phyloP scores from a whole-genome alignment of 1,284 basidiomycete genomes.

The Rhizoctonia solani region DNA sequence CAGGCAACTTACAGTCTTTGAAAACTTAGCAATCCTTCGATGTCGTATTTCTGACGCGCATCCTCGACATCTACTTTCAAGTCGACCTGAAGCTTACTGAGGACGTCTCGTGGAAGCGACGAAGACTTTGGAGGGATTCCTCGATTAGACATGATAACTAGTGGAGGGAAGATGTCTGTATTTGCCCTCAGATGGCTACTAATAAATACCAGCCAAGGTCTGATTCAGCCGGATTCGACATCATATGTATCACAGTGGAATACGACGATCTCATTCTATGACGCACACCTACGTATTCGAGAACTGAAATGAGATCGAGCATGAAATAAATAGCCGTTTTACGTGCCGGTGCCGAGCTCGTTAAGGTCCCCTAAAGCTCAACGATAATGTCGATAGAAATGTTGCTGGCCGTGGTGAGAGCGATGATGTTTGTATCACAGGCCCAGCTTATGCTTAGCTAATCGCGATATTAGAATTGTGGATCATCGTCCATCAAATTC shows the following conservation, averaged over 20 bases:
- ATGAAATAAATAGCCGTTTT: not conserved
- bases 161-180: no score
- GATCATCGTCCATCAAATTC: constrained; percentile 78
- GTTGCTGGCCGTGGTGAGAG: constrained; percentile 25
- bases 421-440: not conserved
- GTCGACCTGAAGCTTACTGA: constrained; percentile 47
- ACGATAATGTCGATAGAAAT: constrained; percentile 5
- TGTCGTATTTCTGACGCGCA: constrained; percentile 42
- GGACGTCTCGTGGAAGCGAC: constrained; percentile 43
- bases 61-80: constrained; percentile 43
- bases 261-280: no score
- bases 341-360: not conserved
- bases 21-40: constrained; percentile 48
- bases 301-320: no score
- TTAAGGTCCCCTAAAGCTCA: no score
- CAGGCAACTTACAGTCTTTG: constrained; percentile 47
- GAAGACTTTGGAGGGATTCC: constrained; percentile 45
- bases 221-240: not conserved
- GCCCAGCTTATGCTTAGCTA: constrained; percentile 2
- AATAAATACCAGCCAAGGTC: not conserved
- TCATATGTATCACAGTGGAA: no score
- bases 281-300: no score
- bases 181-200: no score
- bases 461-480: constrained; percentile 43
- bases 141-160: constrained; percentile 19